These are phyloP conservation scores for Calocybe indica DNA, from an alignment of 768 basidiomycete genomes.

Conservation along the genomic window DNA sequence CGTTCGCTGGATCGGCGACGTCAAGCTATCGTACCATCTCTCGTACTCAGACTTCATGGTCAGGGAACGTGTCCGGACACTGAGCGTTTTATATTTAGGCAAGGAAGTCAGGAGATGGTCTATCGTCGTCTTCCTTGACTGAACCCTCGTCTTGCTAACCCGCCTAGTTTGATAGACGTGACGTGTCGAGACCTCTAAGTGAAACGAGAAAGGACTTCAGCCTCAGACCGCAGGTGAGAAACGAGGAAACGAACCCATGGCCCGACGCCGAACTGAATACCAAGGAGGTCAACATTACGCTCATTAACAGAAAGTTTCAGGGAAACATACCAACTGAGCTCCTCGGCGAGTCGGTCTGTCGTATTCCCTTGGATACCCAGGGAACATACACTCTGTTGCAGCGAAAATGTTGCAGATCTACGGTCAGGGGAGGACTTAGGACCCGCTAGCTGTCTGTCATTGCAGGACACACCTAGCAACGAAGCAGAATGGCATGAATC, in stretches of 20 bases:
- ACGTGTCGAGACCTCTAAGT: slow-evolving; percentile 7
- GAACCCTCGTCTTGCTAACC: slow-evolving; percentile 10
- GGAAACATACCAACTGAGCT: slow-evolving; percentile 22
- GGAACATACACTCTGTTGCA: slow-evolving; percentile 43
- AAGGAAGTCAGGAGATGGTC: slow-evolving; percentile 11
- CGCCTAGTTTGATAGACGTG: slow-evolving; percentile 22
- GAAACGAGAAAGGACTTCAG: background rate
- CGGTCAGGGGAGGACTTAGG: background rate
- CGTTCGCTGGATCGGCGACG: slow-evolving; percentile 16
- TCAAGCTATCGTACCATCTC: slow-evolving; percentile 11
- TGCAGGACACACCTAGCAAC: slow-evolving; percentile 24
- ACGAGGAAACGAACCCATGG: slow-evolving; percentile 5
- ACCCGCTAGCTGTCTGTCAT: background rate
- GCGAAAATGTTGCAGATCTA: slow-evolving; percentile 36
- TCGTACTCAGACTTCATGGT: slow-evolving; percentile 14
- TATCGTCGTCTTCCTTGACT: slow-evolving; percentile 15
- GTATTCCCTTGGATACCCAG: slow-evolving; percentile 36
- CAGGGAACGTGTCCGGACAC: slow-evolving; percentile 3
- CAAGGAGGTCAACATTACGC: too few species aligned
- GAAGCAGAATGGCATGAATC: slow-evolving; percentile 37
- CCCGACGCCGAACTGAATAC: slow-evolving; percentile 11
- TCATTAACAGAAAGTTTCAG: background rate
- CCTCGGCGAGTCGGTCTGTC: slow-evolving; percentile 26
- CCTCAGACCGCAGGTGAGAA: background rate
- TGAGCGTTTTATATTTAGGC: slow-evolving; percentile 7